Evolutionary conservation across 805 yeast genomes (phyloP).

Genomic region (Ogataea henricii): DNA sequence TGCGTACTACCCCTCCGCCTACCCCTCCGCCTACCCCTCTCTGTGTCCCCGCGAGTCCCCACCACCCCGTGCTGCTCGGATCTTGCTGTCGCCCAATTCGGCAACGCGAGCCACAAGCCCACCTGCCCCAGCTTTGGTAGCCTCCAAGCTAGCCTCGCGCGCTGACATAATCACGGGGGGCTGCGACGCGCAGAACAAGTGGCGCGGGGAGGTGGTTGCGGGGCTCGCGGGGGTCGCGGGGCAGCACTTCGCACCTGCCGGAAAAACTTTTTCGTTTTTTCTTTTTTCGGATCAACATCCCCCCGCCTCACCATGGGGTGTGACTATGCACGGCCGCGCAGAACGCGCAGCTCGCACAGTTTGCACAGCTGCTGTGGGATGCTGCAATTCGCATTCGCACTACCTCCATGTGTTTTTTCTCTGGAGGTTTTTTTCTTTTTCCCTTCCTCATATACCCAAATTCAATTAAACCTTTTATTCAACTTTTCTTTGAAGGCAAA

Average conservation of each 20-base stretch:
- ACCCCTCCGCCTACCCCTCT: too few species aligned
- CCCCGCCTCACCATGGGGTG: conserved; percentile 3
- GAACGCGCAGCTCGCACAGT: background rate
- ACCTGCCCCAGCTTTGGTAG: background rate
- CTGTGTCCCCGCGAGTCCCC: too few species aligned
- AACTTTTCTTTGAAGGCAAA: background rate
- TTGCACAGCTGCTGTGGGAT: conserved; percentile 1
- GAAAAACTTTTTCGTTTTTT: conserved; percentile 17
- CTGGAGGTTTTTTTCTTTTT: conserved; percentile 6
- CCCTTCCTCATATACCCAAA: conserved; percentile 1
- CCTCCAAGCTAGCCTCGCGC: background rate
- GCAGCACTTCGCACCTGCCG: conserved; percentile 5
- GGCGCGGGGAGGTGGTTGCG: background rate
- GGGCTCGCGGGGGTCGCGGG: background rate
- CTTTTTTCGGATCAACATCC: conserved; percentile 3
- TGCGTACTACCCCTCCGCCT: too few species aligned
- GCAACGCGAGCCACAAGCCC: background rate
- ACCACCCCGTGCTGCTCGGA: too few species aligned
- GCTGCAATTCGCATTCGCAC: conserved; percentile 1
- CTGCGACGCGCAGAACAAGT: background rate
- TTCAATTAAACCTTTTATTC: background rate
- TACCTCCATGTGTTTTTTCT: conserved; percentile 4
- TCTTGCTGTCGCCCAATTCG: too few species aligned
- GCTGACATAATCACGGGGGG: background rate
- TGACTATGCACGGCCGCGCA: conserved; percentile 3